phyloP scores from a whole-genome alignment of 202 grass and related monocot genomes.

The Thinopyrum obtusiflorum region DNA sequence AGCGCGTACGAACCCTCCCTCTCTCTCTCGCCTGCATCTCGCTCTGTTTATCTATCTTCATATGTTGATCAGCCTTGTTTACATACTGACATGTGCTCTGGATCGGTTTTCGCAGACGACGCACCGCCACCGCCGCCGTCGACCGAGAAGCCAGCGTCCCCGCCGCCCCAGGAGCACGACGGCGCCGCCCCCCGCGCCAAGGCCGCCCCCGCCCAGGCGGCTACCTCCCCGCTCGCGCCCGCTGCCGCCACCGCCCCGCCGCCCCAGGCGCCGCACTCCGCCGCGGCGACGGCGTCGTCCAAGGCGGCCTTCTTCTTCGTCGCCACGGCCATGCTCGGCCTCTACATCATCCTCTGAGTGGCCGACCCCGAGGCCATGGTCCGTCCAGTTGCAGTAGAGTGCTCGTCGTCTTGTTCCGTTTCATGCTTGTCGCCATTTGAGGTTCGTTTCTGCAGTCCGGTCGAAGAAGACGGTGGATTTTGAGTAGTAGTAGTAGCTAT shows the following conservation, averaged over 20 bases:
- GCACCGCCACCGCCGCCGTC: not conserved
- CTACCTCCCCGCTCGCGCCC: not conserved
- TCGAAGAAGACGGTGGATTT: conserved; percentile 14
- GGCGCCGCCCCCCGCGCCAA: conserved; percentile 22
- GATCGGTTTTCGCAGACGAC: not conserved
- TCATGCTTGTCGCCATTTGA: not conserved
- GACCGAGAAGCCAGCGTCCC: conserved; percentile 24
- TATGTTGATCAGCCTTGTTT: too few relatives aligned
- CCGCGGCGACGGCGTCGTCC: conserved; percentile 9
- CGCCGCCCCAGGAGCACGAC: conserved; percentile 37
- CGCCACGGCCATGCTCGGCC: not conserved
- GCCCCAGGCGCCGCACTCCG: conserved; percentile 5
- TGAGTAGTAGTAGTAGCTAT: not conserved
- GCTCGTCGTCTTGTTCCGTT: not conserved
- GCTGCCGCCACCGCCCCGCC: not conserved
- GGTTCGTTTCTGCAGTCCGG: not conserved
- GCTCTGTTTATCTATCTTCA: not conserved
- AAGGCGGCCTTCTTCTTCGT: not conserved
- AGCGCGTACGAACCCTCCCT: not conserved
- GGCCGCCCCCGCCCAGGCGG: not conserved
- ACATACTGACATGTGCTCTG: too few relatives aligned
- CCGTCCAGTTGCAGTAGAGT: not conserved
- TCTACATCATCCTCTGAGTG: not conserved
- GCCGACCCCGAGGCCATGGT: not conserved
- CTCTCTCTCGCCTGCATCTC: not conserved